phyloP scores from a whole-genome alignment of 2,329 filamentous ascomycete genomes.

The Coniochaeta pulveracea region DNA sequence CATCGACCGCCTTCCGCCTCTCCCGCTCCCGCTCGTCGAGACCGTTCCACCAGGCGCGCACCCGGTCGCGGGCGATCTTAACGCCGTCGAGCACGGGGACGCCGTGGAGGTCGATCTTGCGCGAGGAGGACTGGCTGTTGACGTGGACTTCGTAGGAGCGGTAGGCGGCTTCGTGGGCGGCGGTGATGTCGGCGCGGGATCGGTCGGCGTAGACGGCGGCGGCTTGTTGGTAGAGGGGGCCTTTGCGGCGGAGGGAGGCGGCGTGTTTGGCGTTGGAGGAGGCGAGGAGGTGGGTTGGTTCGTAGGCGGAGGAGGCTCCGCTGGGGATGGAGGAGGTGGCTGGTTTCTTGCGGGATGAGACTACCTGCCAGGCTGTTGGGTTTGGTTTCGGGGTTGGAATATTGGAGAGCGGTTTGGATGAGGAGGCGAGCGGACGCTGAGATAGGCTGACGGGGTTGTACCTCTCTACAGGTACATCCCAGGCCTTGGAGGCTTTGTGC shows the following conservation, averaged over 20 bases:
- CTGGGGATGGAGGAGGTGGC: too few species aligned
- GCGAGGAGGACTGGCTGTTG: constrained; percentile 48
- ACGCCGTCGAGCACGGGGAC: constrained; percentile 72
- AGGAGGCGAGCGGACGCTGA: too few species aligned
- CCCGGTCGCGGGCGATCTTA: constrained; percentile 59
- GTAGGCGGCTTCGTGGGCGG: constrained; percentile 47
- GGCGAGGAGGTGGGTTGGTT: too few species aligned
- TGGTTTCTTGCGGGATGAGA: too few species aligned
- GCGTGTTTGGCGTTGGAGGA: constrained; percentile 20
- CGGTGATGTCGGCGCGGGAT: constrained; percentile 10
- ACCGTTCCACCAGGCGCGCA: constrained; percentile 64
- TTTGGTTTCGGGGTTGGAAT: too few species aligned
- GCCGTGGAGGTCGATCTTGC: constrained; percentile 69
- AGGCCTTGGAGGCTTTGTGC: too few species aligned
- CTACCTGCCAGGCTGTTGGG: too few species aligned
- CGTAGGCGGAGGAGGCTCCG: too few species aligned
- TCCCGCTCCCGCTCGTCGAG: constrained; percentile 52
- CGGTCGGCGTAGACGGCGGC: constrained; percentile 62
- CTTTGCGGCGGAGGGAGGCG: constrained; percentile 32
- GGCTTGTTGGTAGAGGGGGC: constrained; percentile 62
- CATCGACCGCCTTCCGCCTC: constrained; percentile 30
- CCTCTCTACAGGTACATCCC: too few species aligned
- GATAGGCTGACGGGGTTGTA: too few species aligned
- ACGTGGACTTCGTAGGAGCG: constrained; percentile 61
- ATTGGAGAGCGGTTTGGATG: too few species aligned